phyloP scores from a whole-genome alignment of 2,329 filamentous ascomycete genomes.

The Talaromyces sp. region DNA sequence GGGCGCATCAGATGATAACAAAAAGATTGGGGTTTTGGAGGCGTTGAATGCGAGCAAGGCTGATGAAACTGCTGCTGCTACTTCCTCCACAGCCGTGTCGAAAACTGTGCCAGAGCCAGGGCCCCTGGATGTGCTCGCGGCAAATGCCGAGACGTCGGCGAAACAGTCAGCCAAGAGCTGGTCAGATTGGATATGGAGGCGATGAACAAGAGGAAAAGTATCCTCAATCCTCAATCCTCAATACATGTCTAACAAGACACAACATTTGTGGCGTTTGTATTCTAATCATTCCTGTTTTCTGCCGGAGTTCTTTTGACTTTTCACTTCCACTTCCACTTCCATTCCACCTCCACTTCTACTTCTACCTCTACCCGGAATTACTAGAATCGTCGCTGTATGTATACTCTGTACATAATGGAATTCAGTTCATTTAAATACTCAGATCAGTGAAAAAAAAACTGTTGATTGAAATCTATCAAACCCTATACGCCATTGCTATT shows the following conservation, averaged over 20 bases:
- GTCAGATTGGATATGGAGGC: conserved; percentile 37
- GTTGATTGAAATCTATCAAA: conserved; percentile 14
- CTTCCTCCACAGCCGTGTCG: neutral
- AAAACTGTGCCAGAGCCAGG: conserved; percentile 14
- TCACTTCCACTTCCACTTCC: conserved; percentile 19
- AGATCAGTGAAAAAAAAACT: neutral
- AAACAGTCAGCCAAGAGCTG: conserved; percentile 35
- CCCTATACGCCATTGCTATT: conserved; percentile 10
- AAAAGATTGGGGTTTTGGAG: conserved; percentile 24
- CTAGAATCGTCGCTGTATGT: conserved; percentile 28
- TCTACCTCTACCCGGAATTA: neutral
- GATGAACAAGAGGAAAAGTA: conserved; percentile 19
- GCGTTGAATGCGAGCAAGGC: conserved; percentile 32
- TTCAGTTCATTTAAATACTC: conserved; percentile 13
- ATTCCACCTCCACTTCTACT: conserved; percentile 16
- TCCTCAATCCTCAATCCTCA: neutral
- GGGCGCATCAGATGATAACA: conserved; percentile 15
- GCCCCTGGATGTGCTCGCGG: conserved; percentile 30
- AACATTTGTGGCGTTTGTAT: conserved; percentile 2
- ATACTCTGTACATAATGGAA: conserved; percentile 9
- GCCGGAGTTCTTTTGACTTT: conserved; percentile 13
- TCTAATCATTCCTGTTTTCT: neutral
- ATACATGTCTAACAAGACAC: neutral
- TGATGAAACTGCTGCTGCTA: conserved; percentile 13
- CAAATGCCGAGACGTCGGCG: conserved; percentile 30